Evolutionary conservation across 1,284 basidiomycete genomes (phyloP).

Genomic region (Ceratobasidium sp.): DNA sequence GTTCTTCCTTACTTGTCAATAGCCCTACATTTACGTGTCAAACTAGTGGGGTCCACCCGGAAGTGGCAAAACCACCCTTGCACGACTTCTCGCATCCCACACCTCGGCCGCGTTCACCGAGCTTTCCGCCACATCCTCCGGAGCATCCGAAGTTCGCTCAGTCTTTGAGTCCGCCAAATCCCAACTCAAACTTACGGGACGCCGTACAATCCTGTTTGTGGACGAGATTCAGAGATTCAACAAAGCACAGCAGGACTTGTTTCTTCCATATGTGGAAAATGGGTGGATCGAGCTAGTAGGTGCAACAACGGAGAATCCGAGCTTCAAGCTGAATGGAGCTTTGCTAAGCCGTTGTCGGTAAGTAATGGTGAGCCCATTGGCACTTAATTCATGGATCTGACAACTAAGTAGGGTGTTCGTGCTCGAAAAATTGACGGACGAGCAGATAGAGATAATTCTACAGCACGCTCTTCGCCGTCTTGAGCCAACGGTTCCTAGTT

Average conservation of each 20-base stretch:
- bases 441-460: conserved; percentile 66
- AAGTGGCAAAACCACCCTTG: conserved; percentile 82
- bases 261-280: conserved; percentile 82
- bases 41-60: conserved; percentile 77
- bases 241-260: conserved; percentile 81
- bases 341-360: conserved; percentile 84
- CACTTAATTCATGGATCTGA: background rate
- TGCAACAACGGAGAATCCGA: conserved; percentile 93
- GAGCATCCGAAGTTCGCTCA: conserved; percentile 80
- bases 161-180: conserved; percentile 85
- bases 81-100: conserved; percentile 71
- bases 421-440: conserved; percentile 68
- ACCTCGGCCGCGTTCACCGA: conserved; percentile 75
- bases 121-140: conserved; percentile 77
- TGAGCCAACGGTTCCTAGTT: conserved; percentile 45
- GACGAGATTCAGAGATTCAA: conserved; percentile 94
- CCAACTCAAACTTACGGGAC: conserved; percentile 72
- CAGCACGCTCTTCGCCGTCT: conserved; percentile 62
- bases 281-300: conserved; percentile 84
- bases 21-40: background rate
- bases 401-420: conserved; percentile 62
- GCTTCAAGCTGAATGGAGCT: conserved; percentile 83
- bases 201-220: conserved; percentile 77
- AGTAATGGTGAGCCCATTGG: conserved; percentile 48
- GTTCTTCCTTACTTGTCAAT: background rate